Evolutionary conservation across 2,329 filamentous ascomycete genomes (phyloP).

Genomic region (Verticillium zaregamsianum): DNA sequence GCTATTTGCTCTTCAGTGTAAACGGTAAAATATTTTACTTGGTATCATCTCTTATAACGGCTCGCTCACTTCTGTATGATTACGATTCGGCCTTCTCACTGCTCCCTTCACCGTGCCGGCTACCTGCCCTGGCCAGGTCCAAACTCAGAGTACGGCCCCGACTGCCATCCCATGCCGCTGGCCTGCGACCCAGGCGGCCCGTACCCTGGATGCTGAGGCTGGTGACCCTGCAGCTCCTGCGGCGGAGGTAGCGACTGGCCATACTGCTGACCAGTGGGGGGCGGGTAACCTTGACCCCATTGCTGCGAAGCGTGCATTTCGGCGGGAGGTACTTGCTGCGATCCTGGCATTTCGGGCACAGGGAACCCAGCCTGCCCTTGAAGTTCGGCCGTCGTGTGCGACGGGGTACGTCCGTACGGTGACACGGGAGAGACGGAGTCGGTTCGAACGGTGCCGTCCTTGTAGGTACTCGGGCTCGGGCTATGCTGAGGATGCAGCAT

Average conservation of each 20-base stretch:
- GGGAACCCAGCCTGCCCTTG: slow-evolving; percentile 14
- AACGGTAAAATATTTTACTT: too few relatives aligned
- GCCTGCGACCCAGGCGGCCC: too few relatives aligned
- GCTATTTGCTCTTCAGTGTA: too few relatives aligned
- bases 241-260: slow-evolving; percentile 9
- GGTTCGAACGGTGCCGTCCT: slow-evolving; percentile 14
- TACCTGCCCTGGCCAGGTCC: too few relatives aligned
- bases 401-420: slow-evolving; percentile 16
- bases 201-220: too few relatives aligned
- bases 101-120: too few relatives aligned
- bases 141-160: too few relatives aligned
- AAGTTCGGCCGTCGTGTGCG: slow-evolving; percentile 20
- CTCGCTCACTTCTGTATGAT: too few relatives aligned
- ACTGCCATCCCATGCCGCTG: too few relatives aligned
- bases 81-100: too few relatives aligned
- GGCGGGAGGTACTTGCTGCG: not conserved
- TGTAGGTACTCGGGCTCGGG: slow-evolving; percentile 22
- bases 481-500: slow-evolving; percentile 18
- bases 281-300: not conserved
- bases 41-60: too few relatives aligned
- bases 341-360: not conserved
- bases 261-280: slow-evolving; percentile 5
- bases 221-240: slow-evolving; percentile 9
- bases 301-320: not conserved
- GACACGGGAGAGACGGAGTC: slow-evolving; percentile 21